Conservation (phyloP, 257 asterid species). For the Petunia axillaris region DNA sequence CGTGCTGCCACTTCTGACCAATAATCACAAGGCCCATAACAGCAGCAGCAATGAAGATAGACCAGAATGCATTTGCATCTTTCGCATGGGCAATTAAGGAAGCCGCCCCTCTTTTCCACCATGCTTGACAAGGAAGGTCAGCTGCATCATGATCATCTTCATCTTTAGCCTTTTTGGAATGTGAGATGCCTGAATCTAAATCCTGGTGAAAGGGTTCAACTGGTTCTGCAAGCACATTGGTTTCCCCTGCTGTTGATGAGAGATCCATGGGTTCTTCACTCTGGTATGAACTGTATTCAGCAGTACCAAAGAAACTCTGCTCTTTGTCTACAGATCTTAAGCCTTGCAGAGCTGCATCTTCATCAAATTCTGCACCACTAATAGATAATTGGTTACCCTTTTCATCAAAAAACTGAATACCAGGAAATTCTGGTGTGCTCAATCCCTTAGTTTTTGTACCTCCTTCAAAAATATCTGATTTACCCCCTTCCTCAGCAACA, state of each 20-base stretch:
- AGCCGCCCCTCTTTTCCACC: constrained; percentile 86
- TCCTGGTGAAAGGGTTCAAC: constrained; percentile 38
- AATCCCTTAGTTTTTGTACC: constrained; percentile 31
- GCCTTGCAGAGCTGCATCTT: constrained; percentile 29
- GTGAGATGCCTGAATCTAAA: constrained; percentile 39
- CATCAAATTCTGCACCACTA: constrained; percentile 31
- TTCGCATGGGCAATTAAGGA: constrained; percentile 70
- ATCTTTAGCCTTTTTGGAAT: constrained; percentile 41
- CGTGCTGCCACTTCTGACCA: constrained; percentile 87
- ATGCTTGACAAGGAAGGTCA: constrained; percentile 80
- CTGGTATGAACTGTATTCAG: constrained; percentile 45
- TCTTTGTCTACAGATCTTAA: constrained; percentile 35
- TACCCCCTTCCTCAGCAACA: constrained; percentile 36
- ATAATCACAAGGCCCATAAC: constrained; percentile 85
- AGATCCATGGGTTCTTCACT: constrained; percentile 42
- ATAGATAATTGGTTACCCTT: constrained; percentile 42
- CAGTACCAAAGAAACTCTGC: constrained; percentile 41
- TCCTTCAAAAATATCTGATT: constrained; percentile 37
- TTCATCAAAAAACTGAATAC: constrained; percentile 40
- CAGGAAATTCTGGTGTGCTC: constrained; percentile 43
- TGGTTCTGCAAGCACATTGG: constrained; percentile 37
- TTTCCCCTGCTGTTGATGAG: constrained; percentile 41
- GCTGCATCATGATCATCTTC: constrained; percentile 44
- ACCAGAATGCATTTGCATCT: constrained; percentile 86
- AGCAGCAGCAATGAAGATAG: constrained; percentile 80